Conservation (phyloP, 1,139 yeast species). For the Maudiozyma humilis region DNA sequence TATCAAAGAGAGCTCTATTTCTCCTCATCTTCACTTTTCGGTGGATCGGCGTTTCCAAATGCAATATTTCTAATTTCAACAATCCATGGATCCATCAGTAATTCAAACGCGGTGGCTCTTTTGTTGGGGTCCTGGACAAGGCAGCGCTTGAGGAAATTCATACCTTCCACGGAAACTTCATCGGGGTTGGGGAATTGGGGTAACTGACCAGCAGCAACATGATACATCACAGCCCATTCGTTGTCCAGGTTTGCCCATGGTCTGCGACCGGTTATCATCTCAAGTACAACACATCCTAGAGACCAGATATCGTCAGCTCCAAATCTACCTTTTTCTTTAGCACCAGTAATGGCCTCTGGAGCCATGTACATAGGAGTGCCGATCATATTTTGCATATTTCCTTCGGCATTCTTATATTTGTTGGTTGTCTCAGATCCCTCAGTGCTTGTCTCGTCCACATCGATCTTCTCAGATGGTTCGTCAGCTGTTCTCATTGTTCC, state of each 20-base stretch:
- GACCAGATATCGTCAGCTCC: slow-evolving; percentile 78
- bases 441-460: neutral
- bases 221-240: slow-evolving; percentile 98
- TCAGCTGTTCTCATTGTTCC: slow-evolving; percentile 22
- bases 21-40: neutral
- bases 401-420: neutral
- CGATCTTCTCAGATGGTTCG: neutral
- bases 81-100: slow-evolving; percentile 88
- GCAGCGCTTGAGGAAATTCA: slow-evolving; percentile 62
- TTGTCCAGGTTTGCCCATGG: slow-evolving; percentile 92
- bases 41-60: slow-evolving; percentile 34
- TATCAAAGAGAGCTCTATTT: too few relatives aligned
- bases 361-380: slow-evolving; percentile 99
- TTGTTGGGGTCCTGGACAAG: slow-evolving; percentile 74
- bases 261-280: slow-evolving; percentile 77
- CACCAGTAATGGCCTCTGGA: slow-evolving; percentile 88
- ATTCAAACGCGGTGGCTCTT: slow-evolving; percentile 78
- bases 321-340: slow-evolving; percentile 54
- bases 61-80: slow-evolving; percentile 64
- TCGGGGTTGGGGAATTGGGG: slow-evolving; percentile 79
- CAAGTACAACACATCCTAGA: slow-evolving; percentile 71
- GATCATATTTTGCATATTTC: slow-evolving; percentile 43
- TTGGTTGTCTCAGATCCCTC: neutral
- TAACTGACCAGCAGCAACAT: slow-evolving; percentile 89
- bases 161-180: slow-evolving; percentile 70